phyloP scores from a whole-genome alignment of 2,329 filamentous ascomycete species.

The Endocalyx cinctus region DNA sequence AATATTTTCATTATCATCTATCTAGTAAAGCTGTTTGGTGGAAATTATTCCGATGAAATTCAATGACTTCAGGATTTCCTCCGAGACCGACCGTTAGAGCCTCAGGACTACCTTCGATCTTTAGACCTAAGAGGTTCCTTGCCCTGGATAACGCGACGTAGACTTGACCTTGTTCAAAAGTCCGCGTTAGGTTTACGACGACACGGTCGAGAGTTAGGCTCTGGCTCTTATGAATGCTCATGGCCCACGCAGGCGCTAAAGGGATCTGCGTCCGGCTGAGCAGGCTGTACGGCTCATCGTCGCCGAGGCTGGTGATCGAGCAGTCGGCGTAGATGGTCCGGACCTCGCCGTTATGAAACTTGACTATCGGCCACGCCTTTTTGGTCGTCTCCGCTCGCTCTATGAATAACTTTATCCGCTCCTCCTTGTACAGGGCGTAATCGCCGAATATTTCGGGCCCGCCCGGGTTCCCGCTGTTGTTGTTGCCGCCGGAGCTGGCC shows the following conservation, averaged over 20 bases:
- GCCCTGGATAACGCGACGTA: constrained; percentile 61
- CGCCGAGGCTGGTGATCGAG: constrained; percentile 41
- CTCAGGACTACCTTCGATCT: constrained; percentile 28
- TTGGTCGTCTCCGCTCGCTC: constrained; percentile 18
- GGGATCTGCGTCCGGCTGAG: constrained; percentile 58
- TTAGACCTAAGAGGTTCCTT: constrained; percentile 44
- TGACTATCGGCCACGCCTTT: constrained; percentile 46
- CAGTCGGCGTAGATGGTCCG: constrained; percentile 48
- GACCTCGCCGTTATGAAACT: constrained; percentile 43
- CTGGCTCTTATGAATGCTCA: constrained; percentile 60
- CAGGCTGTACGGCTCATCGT: constrained; percentile 39
- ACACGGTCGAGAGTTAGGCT: constrained; percentile 58
- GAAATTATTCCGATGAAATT: no score
- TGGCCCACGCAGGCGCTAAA: constrained; percentile 55
- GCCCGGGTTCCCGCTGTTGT: no score
- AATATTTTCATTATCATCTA: no score
- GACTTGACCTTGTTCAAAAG: constrained; percentile 54
- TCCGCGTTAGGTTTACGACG: constrained; percentile 45
- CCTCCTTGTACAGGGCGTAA: constrained; percentile 30
- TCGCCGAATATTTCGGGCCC: constrained; percentile 35
- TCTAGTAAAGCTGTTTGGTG: no score
- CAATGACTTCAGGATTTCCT: constrained; percentile 31
- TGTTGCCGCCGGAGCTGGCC: constrained; percentile 11
- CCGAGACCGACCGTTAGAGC: constrained; percentile 24
- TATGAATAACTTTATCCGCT: constrained; percentile 35